Evolutionary conservation across 1,284 basidiomycete genomes (phyloP), one percentile per base, ranked within the genome.

Genomic region (Sporisorium graminicola): DNA sequence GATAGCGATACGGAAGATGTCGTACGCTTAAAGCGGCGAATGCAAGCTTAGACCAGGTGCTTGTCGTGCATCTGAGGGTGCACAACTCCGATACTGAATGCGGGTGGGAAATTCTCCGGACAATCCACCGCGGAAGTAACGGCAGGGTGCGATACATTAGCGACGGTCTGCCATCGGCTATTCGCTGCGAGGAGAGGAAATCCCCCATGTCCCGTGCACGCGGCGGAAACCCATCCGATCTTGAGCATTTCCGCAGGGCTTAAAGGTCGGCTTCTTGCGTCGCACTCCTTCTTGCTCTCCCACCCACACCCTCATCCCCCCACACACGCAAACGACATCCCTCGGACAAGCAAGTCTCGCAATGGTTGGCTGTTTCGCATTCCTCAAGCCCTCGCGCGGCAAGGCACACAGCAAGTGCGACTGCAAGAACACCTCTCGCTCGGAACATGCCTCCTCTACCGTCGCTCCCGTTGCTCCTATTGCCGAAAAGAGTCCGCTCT

Each of bases 351-450:
- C n/a, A n/a, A n/a, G n/a, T n/a, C 3, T 20, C 27, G 24, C 27
- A 18, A 74, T 74, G 72, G 47, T 49, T 0, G 72, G 72, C 26
- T 74, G 72, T 43, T 74, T 74, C 26, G 43, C 66, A 8, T 74
- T 74, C 37, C 66, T 74, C 58, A 69, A 70, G 63, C 66, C 66
- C 13, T 26, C 24, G 14, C 58, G 71, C 35, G 62, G 27, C 35
- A 68, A 62, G 31, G 43, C 46, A 2, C 26, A 56, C 53, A 56
- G 26, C 63, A 49, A 31, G 24, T 72, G 69, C 55, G 42, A 62
- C 18, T 57, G 64, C 57, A 58, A 53, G n/a, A 43, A 58, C 56
- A 20, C 51, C 12, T 57, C 60, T 26, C 60, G 37, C 20, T 24
- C 42, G 5, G n/a, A 27, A 2, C 13, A 26, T 0, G 29, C 26